A percentile compares a stretch with the other conserved stretches of the same genome.
Conservation (phyloP, 805 yeast genomes). For the Kazachstania bromeliacearum region DNA sequence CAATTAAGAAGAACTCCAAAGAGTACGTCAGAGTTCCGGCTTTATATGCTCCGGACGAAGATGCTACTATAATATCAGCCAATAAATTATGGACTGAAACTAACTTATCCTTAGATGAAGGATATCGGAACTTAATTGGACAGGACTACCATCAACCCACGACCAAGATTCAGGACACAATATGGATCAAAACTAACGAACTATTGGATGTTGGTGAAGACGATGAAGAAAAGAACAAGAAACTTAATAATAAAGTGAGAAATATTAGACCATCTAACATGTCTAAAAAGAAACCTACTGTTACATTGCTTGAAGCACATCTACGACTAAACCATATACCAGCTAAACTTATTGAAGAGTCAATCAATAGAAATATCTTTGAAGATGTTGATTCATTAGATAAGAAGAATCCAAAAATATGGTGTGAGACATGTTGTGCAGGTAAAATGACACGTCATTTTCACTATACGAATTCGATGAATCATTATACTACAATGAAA, state of each 20-base stretch:
- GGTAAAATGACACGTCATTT: constrained; percentile 3
- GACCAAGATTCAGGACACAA: not conserved
- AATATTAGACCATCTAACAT: not conserved
- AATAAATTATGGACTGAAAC: constrained; percentile 1
- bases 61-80: constrained; percentile 4
- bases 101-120: not conserved
- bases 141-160: not conserved
- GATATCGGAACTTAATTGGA: not conserved
- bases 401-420: not conserved
- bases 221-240: not conserved
- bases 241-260: not conserved
- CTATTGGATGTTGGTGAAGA: not conserved
- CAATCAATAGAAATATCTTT: not conserved
- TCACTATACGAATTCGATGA: constrained; percentile 6
- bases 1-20: not conserved
- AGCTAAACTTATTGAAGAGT: not conserved
- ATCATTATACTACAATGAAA: not conserved
- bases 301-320: constrained; percentile 1
- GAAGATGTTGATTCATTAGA: constrained; percentile 1
- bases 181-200: constrained; percentile 1
- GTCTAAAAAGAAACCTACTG: not conserved
- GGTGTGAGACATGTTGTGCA: constrained; percentile 2
- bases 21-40: not conserved
- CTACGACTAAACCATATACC: constrained; percentile 3
- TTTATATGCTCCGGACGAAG: constrained; percentile 3